These are phyloP conservation scores for Podosphaera aphanis DNA, from an alignment of 2,329 filamentous ascomycete species.

Conservation along the genomic window DNA sequence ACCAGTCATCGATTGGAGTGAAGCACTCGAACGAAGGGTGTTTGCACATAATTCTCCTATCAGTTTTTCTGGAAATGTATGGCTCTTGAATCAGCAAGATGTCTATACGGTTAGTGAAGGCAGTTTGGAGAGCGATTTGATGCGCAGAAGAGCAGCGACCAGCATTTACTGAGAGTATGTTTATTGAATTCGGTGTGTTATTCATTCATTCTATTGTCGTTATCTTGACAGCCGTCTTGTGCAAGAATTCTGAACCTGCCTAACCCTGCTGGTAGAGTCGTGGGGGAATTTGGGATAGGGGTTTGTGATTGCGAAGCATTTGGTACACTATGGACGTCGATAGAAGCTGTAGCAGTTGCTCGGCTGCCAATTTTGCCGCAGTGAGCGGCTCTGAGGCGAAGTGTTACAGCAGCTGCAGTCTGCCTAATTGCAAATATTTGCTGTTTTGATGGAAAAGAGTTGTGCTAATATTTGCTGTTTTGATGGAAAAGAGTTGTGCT, in stretches of 20 bases:
- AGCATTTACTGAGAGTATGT: background rate
- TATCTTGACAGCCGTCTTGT: background rate
- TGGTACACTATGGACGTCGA: no score
- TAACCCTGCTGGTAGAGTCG: background rate
- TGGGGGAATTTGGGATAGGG: no score
- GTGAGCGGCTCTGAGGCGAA: no score
- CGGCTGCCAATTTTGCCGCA: no score
- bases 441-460: no score
- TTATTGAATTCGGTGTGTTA: background rate
- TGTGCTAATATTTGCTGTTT: no score
- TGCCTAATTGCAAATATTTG: no score
- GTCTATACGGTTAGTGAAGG: background rate
- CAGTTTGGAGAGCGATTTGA: background rate
- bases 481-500: no score
- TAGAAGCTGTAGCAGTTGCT: no score
- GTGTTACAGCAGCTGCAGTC: no score
- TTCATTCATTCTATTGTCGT: background rate
- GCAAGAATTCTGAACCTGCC: background rate
- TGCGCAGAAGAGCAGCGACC: background rate
- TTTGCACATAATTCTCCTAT: background rate
- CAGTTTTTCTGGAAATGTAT: background rate
- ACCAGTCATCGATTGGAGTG: background rate
- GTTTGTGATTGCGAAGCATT: no score
- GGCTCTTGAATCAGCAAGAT: background rate
- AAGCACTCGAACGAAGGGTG: background rate